Conservation (phyloP, 495 filamentous ascomycete genomes). For the Penicillium bialowiezense region DNA sequence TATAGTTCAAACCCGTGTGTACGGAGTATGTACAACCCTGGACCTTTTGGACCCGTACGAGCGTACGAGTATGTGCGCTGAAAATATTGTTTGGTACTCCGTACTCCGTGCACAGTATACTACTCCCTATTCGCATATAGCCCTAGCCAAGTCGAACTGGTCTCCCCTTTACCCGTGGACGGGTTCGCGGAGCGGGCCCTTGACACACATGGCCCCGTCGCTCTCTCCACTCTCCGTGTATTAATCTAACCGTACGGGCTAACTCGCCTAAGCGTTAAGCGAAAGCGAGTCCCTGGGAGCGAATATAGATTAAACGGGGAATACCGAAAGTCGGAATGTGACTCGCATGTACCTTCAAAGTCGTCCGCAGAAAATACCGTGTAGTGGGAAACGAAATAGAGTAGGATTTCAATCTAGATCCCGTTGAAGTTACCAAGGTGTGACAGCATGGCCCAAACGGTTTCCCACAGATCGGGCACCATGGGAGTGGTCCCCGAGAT, state of each 20-base stretch:
- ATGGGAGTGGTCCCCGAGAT: constrained; percentile 27
- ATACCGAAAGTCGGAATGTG: no score
- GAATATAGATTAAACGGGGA: no score
- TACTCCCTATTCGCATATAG: no score
- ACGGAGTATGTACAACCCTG: no score
- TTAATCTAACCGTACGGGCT: not conserved
- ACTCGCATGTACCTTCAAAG: no score
- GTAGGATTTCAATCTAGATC: not conserved
- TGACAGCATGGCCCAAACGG: constrained; percentile 15
- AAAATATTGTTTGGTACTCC: no score
- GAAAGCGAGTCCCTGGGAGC: not conserved
- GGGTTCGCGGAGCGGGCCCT: not conserved
- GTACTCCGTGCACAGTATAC: no score
- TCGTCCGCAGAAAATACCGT: no score
- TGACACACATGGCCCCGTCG: not conserved
- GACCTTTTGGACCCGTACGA: no score
- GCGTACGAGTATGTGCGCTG: no score
- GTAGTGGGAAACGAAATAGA: no score
- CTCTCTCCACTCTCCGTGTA: not conserved
- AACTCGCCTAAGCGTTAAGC: not conserved
- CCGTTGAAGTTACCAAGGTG: not conserved
- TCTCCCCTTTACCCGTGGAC: not conserved
- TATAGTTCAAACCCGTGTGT: not conserved
- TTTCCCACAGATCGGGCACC: constrained; percentile 29
- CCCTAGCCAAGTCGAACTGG: not conserved